Base-by-base conservation (phyloP, 1,284 basidiomycete species). In the Rhizoctonia solani region DNA sequence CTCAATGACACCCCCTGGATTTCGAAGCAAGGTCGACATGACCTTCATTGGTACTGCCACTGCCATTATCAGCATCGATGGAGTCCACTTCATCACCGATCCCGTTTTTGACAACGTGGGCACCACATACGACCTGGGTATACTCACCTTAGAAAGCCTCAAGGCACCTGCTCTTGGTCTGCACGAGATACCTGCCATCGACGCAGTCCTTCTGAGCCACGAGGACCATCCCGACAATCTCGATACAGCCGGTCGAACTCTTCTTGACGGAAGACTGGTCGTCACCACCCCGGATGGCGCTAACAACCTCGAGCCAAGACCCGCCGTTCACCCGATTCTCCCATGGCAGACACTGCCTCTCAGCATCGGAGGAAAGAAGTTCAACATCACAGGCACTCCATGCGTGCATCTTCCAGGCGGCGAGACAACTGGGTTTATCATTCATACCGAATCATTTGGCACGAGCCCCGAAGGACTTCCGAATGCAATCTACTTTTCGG, bases 191-290 rank as follows among this genome's bases (percentile, higher is more conserved):
- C 68, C 68, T 19, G 25, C 44, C 5, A 61, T 69, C 55, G 65
- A 69, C 19, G 63, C 63, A 0, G 65, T 69, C 14, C 55, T 69
- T 2, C 50, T 69, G n/a, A 59, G 54, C 34, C 68, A 69, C 44
- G 68, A 69, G 59, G 68, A 69, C 29, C 68, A 69, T 30, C 54
- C 55, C 2, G 68, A 69, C 49, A 69, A 69, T 42, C 50, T 69
- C 4, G 68, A 69, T 34, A 59, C 44, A 0, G 41, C 50, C 27
- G 68, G 68, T 8, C 29, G 68, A n/a, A 27, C 41, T 14, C 46
- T 67, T 6, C 54, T 69, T 25, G 68, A 69, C 3, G 68, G 55
- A 1, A 39, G 65, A n/a, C 52, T 37, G 4, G 68, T 69, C 11
- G 47, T 69, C 19, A 69, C 68, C 13, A 69, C 68, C 11, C 37